Conservation (phyloP, 1,284 basidiomycete species). For the Serendipita sp. region DNA sequence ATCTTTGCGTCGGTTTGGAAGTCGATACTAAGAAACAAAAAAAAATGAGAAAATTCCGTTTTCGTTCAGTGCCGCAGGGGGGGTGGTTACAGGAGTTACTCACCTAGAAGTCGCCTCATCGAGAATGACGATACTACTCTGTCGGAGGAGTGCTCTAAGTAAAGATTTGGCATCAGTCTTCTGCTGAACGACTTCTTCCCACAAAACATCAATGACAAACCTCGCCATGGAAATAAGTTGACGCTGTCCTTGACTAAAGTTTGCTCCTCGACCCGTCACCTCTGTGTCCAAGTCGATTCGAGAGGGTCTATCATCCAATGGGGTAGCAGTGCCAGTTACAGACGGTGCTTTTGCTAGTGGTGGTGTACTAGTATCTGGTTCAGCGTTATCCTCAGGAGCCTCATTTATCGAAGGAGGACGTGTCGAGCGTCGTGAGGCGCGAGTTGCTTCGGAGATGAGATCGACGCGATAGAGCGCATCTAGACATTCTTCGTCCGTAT, state of each 20-base stretch:
- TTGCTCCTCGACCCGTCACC: slow-evolving; percentile 65
- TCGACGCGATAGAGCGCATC: slow-evolving; percentile 54
- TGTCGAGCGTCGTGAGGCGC: background rate
- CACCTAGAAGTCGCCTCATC: slow-evolving; percentile 55
- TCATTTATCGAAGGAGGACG: background rate
- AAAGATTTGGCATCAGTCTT: background rate
- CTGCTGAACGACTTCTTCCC: too few relatives aligned
- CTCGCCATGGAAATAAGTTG: slow-evolving; percentile 67
- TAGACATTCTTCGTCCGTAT: slow-evolving; percentile 26
- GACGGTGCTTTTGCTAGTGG: background rate
- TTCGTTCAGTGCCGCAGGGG: too few relatives aligned
- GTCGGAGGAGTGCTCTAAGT: slow-evolving; percentile 51
- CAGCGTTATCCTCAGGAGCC: background rate
- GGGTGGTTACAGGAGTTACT: background rate
- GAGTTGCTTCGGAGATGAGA: slow-evolving; percentile 11
- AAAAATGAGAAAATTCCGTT: background rate
- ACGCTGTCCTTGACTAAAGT: slow-evolving; percentile 75
- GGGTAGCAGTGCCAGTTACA: slow-evolving; percentile 12
- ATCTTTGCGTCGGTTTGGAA: slow-evolving; percentile 68
- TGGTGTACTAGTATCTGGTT: background rate
- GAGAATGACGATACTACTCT: slow-evolving; percentile 64
- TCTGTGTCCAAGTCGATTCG: slow-evolving; percentile 53
- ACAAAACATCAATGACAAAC: background rate
- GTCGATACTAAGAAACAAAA: slow-evolving; percentile 15
- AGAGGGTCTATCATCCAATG: slow-evolving; percentile 37